phyloP scores from a whole-genome alignment of 2,329 filamentous ascomycete genomes.

The Arthrinium puccinioides region DNA sequence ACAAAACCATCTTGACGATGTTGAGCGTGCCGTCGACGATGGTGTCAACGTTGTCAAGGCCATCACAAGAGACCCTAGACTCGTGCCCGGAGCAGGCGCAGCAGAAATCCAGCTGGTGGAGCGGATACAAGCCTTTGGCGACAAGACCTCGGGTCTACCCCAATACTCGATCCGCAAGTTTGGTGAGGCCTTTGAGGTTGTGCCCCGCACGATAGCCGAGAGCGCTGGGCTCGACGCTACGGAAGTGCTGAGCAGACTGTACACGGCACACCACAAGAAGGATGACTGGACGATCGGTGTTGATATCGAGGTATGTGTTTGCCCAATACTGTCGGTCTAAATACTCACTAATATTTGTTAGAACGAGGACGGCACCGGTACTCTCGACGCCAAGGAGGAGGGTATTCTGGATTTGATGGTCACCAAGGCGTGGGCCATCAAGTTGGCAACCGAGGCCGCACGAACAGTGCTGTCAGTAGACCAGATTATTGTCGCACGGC shows the following conservation, averaged over 20 bases:
- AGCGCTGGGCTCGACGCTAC: slow-evolving; percentile 94
- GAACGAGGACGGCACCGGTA: slow-evolving; percentile 74
- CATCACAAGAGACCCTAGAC: slow-evolving; percentile 83
- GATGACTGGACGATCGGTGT: slow-evolving; percentile 88
- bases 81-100: slow-evolving; percentile 90
- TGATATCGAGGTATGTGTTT: slow-evolving; percentile 66
- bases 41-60: slow-evolving; percentile 98
- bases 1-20: slow-evolving; percentile 94
- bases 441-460: slow-evolving; percentile 89
- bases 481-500: slow-evolving; percentile 96
- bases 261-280: slow-evolving; percentile 85
- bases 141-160: slow-evolving; percentile 85
- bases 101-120: slow-evolving; percentile 92
- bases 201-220: slow-evolving; percentile 89
- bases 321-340: not conserved
- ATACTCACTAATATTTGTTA: slow-evolving; percentile 22
- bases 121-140: slow-evolving; percentile 81
- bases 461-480: slow-evolving; percentile 93
- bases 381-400: slow-evolving; percentile 76
- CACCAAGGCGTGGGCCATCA: slow-evolving; percentile 94
- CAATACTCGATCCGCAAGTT: slow-evolving; percentile 98
- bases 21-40: slow-evolving; percentile 95
- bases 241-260: slow-evolving; percentile 87
- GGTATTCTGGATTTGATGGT: slow-evolving; percentile 90
- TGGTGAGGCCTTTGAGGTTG: slow-evolving; percentile 94